These are phyloP conservation scores for Colletotrichum theobromicola DNA, from an alignment of 2,329 filamentous ascomycete genomes.

Conservation along the genomic window DNA sequence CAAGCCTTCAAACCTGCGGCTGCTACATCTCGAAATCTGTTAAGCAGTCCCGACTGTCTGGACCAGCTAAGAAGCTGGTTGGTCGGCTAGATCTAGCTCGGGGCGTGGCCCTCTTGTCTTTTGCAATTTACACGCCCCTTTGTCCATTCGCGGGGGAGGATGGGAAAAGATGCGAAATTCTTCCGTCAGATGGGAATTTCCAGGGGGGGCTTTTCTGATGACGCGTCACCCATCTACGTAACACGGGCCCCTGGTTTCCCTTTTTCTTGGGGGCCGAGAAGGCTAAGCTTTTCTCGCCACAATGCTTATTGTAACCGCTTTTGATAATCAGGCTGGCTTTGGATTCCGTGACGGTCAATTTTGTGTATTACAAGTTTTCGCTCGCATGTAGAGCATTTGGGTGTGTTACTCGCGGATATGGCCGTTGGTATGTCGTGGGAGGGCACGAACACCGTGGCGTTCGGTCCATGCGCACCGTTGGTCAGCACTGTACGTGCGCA, in stretches of 20 bases:
- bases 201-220: not conserved
- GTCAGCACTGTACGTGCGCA: not conserved
- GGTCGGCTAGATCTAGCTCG: not conserved
- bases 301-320: conserved; percentile 17
- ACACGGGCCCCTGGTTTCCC: conserved; percentile 1
- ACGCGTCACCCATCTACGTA: conserved; percentile 13
- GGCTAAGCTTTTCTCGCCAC: conserved; percentile 8
- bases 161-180: not conserved
- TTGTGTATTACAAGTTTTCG: not conserved
- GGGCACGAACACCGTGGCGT: not conserved
- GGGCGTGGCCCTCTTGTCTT: not conserved
- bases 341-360: not conserved
- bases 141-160: not conserved
- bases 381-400: not conserved
- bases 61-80: not conserved
- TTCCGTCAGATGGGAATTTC: not conserved
- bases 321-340: conserved; percentile 12
- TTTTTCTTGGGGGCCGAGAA: conserved; percentile 1
- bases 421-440: not conserved
- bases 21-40: not conserved
- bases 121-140: not conserved
- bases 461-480: not conserved
- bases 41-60: not conserved
- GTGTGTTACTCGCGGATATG: not conserved
- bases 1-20: not conserved